Conservation (phyloP, 1,284 basidiomycete species). For the Takashimella tepidaria region DNA sequence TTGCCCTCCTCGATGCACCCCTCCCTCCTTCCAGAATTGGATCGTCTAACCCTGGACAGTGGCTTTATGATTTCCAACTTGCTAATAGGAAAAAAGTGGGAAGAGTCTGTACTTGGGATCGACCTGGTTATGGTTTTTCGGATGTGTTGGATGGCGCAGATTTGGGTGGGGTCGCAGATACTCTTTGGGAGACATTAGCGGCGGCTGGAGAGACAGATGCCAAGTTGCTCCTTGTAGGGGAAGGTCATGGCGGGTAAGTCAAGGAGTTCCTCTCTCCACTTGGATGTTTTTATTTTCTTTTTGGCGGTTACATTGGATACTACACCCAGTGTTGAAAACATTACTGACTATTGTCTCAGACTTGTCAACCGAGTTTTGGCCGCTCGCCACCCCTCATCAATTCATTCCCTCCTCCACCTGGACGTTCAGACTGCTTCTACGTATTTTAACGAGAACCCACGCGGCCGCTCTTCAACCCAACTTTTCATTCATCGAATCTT, state of each 20-base stretch:
- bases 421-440: constrained; percentile 41
- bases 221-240: constrained; percentile 33
- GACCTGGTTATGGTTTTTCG: constrained; percentile 44
- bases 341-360: constrained; percentile 12
- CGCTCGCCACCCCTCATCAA: constrained; percentile 25
- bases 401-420: constrained; percentile 38
- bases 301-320: too few species aligned
- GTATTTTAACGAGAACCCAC: constrained; percentile 35
- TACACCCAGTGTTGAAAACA: background rate
- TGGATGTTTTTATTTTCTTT: too few species aligned
- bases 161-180: constrained; percentile 34
- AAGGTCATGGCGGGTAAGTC: constrained; percentile 44
- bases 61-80: constrained; percentile 37
- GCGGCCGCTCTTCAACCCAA: constrained; percentile 16
- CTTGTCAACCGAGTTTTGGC: constrained; percentile 38
- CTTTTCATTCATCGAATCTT: constrained; percentile 29
- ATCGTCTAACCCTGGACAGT: constrained; percentile 31
- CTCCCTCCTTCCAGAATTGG: constrained; percentile 17
- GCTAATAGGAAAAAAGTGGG: constrained; percentile 17
- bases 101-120: constrained; percentile 41
- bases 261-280: too few species aligned
- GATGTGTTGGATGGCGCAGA: constrained; percentile 31
- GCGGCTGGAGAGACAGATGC: constrained; percentile 18
- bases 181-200: constrained; percentile 28
- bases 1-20: constrained; percentile 29